Evolutionary conservation across 495 filamentous ascomycete genomes (phyloP), one percentile per base, ranked within the genome.

Genomic region (Hypoxylon fuscum): DNA sequence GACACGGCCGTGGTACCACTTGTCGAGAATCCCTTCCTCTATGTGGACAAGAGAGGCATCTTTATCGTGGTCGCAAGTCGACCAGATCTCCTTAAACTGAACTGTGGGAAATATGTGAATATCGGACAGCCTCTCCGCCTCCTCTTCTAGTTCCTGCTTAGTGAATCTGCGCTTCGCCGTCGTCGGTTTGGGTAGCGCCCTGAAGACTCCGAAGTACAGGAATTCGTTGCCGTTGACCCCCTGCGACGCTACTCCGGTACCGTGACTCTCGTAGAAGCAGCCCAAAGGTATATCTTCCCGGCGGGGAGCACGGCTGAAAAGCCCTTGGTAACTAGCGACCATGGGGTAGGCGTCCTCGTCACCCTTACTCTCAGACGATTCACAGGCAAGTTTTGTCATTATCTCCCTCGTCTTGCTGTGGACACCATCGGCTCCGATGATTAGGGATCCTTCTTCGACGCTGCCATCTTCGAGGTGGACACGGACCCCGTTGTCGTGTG

Each of bases 341-440:
- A 72, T 37, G 18, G 60, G 66, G 14, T 59, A 38, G n/a, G 23
- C 57, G 23, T 74, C 66, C 21, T 32, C 14, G 56, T 9, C 37
- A 6, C 2, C 48, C 53, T 0, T 29, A 17, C 43, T 46, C 9
- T 29, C 23, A 59, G 47, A 10, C 62, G 59, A 68, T 72, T 74
- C 54, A 29, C 27, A 31, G 17, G 29, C 38, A 5, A 58, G 45
- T 18, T 15, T 43, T 1, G n/a, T 2, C 55, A 87, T 74, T 55
- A 79, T 77, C 18, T 68, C 48, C n/a, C 81, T 68, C 12, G 79
- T 77, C 18, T 68, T 69, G 47, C 77, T 80, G 54, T 81, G 76
- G 23, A 82, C 74, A 0, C 83, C 65, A 62, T 83, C 81, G 11
- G 74, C 76, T 0, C 81, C 83, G 5, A 83, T 60, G 6, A 86